Evolutionary conservation across 306 rosid species (phyloP).

Genomic region (Boehmeria nivea): DNA sequence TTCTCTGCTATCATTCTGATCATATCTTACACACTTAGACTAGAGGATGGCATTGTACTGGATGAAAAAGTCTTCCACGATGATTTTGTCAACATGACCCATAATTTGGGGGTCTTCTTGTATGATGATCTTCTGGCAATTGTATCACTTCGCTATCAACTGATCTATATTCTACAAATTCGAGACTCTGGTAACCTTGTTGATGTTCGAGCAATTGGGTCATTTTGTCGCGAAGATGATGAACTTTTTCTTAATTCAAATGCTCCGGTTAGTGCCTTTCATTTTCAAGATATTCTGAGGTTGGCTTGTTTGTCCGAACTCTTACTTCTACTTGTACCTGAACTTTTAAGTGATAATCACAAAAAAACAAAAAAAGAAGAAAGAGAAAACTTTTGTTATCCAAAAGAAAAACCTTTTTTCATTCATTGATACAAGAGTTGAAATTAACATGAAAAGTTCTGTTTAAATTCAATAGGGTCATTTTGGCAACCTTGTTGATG

Average conservation of each 20-base stretch:
- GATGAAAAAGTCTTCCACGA: slow-evolving; percentile 74
- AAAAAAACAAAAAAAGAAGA: too few species aligned
- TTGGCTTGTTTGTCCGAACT: too few species aligned
- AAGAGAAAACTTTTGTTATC: too few species aligned
- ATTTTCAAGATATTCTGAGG: slow-evolving; percentile 14
- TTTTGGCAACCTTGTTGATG: slow-evolving; percentile 77
- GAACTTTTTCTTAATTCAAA: slow-evolving; percentile 82
- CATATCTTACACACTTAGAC: slow-evolving; percentile 36
- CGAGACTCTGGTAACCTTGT: slow-evolving; percentile 87
- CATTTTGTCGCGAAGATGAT: slow-evolving; percentile 90
- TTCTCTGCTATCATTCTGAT: slow-evolving; percentile 1
- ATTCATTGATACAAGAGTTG: too few species aligned
- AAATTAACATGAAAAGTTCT: too few species aligned
- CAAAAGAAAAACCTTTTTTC: too few species aligned
- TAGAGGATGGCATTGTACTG: slow-evolving; percentile 79
- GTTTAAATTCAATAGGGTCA: too few species aligned
- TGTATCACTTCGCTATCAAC: slow-evolving; percentile 91
- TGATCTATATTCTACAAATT: slow-evolving; percentile 79
- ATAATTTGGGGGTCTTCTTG: slow-evolving; percentile 89
- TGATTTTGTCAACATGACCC: slow-evolving; percentile 79
- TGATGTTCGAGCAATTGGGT: slow-evolving; percentile 74
- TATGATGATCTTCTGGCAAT: slow-evolving; percentile 93
- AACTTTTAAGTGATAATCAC: too few species aligned
- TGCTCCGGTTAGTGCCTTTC: slow-evolving; percentile 43
- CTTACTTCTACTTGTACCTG: too few species aligned